These are phyloP conservation scores for Ceriops tagal DNA, from an alignment of 345 rosid species.

Conservation along the genomic window DNA sequence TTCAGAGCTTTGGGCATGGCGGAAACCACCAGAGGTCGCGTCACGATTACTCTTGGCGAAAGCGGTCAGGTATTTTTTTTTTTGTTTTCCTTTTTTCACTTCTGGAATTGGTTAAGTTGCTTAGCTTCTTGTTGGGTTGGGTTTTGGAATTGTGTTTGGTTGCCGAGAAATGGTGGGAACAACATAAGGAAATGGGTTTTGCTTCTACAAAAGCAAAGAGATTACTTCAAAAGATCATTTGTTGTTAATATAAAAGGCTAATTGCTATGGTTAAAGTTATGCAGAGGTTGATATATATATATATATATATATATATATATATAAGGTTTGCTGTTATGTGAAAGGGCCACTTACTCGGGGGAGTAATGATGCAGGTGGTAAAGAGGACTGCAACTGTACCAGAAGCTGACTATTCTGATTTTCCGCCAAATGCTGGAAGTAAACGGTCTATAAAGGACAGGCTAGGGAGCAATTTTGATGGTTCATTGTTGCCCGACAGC, in stretches of 20 bases:
- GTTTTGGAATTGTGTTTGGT: constrained; percentile 7
- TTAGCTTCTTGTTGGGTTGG: neutral
- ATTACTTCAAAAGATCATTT: too few relatives aligned
- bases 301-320: neutral
- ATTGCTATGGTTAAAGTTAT: neutral
- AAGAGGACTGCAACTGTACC: constrained; percentile 54
- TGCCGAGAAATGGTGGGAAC: constrained; percentile 12
- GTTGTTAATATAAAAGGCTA: too few relatives aligned
- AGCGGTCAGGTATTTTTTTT: constrained; percentile 63
- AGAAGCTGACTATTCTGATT: constrained; percentile 32
- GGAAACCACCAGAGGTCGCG: constrained; percentile 60
- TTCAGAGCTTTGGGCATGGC: constrained; percentile 49
- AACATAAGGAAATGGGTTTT: neutral
- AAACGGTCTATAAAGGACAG: constrained; percentile 89
- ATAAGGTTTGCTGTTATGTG: neutral
- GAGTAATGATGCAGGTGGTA: constrained; percentile 59
- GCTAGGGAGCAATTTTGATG: constrained; percentile 53
- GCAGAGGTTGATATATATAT: neutral
- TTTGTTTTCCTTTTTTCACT: neutral
- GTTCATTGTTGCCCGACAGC: constrained; percentile 31
- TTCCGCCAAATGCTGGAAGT: constrained; percentile 41
- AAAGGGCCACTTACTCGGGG: neutral
- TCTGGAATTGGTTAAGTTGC: neutral
- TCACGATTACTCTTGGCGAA: constrained; percentile 83
- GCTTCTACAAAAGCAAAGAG: neutral